Conservation (phyloP, 2,329 filamentous ascomycete genomes). For the Colletotrichum godetiae region DNA sequence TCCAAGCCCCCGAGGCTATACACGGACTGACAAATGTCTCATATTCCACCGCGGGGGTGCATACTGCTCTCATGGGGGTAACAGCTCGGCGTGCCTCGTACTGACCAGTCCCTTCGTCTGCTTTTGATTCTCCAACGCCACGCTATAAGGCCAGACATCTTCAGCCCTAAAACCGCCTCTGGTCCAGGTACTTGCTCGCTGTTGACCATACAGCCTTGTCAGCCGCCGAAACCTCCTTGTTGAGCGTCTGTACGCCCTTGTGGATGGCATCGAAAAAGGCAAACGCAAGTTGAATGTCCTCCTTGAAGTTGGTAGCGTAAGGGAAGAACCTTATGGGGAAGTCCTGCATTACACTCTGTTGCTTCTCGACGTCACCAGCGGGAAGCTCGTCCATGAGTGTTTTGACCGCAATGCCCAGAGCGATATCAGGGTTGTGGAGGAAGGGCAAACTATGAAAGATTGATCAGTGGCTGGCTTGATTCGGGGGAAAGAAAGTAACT, state of each 20-base stretch:
- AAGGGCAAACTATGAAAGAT: constrained; percentile 69
- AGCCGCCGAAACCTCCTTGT: constrained; percentile 56
- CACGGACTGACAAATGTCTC: constrained; percentile 26
- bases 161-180: constrained; percentile 50
- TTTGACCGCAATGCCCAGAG: constrained; percentile 82
- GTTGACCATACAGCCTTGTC: constrained; percentile 66
- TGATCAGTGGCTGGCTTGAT: constrained; percentile 37
- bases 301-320: constrained; percentile 66
- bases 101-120: constrained; percentile 21
- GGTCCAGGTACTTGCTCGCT: constrained; percentile 64
- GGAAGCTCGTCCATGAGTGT: constrained; percentile 81
- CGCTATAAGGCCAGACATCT: constrained; percentile 26
- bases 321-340: constrained; percentile 69
- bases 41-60: constrained; percentile 22
- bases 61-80: background rate
- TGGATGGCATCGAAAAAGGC: constrained; percentile 69
- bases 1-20: constrained; percentile 11
- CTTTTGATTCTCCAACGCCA: constrained; percentile 36
- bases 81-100: constrained; percentile 9
- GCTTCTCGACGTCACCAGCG: constrained; percentile 62
- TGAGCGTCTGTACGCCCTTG: constrained; percentile 66
- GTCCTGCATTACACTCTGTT: constrained; percentile 55
- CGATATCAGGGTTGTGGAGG: constrained; percentile 76
- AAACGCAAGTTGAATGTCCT: constrained; percentile 68
- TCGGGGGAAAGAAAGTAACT: constrained; percentile 42